These are phyloP conservation scores for Calonectria hongkongensis DNA, from an alignment of 2,329 filamentous ascomycete species.

Conservation along the genomic window DNA sequence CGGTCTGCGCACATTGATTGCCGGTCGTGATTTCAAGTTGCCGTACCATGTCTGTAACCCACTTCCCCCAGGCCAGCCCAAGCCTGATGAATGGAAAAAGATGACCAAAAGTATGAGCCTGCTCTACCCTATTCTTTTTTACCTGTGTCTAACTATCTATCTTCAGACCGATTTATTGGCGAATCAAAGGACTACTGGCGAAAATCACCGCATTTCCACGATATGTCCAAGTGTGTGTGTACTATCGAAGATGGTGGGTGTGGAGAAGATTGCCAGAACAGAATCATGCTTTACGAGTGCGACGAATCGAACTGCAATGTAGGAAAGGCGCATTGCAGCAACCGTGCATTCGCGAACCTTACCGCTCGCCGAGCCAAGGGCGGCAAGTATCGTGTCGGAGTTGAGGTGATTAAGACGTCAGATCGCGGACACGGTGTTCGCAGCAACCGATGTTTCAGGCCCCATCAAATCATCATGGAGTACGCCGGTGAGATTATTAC, in stretches of 20 bases:
- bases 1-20: slow-evolving; percentile 81
- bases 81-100: slow-evolving; percentile 94
- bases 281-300: slow-evolving; percentile 98
- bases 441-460: slow-evolving; percentile 89
- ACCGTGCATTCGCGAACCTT: slow-evolving; percentile 90
- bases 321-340: slow-evolving; percentile 83
- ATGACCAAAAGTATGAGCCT: slow-evolving; percentile 87
- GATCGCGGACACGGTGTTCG: slow-evolving; percentile 95
- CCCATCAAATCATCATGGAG: slow-evolving; percentile 97
- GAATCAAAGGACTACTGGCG: slow-evolving; percentile 89
- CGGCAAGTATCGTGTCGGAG: slow-evolving; percentile 92
- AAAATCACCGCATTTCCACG: slow-evolving; percentile 83
- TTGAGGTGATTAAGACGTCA: slow-evolving; percentile 93
- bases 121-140: slow-evolving; percentile 4
- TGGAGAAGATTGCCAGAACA: slow-evolving; percentile 92
- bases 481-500: slow-evolving; percentile 99
- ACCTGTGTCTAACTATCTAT: slow-evolving; percentile 54
- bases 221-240: slow-evolving; percentile 86
- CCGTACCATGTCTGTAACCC: slow-evolving; percentile 94
- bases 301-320: slow-evolving; percentile 91
- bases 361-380: slow-evolving; percentile 84
- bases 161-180: slow-evolving; percentile 89
- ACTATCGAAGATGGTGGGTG: slow-evolving; percentile 83
- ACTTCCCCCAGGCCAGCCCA: slow-evolving; percentile 88
- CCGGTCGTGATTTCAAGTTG: slow-evolving; percentile 88